phyloP scores from a whole-genome alignment of 805 yeast genomes.

The Kazachstania africana region DNA sequence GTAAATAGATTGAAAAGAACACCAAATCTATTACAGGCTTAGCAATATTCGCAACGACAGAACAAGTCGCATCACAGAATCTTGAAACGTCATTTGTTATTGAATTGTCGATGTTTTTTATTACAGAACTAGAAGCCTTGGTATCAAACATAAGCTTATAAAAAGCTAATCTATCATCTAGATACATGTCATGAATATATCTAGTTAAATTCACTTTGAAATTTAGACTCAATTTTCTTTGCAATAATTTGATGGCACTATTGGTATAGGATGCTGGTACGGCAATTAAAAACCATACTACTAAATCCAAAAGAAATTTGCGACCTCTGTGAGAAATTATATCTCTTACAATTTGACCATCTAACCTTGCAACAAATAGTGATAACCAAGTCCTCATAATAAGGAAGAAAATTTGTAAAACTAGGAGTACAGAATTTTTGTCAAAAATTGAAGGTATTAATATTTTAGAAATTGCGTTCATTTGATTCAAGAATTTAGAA shows the following conservation, averaged over 20 bases:
- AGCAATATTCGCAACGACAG: conserved; percentile 79
- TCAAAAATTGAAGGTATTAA: conserved; percentile 66
- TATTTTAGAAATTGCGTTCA: conserved; percentile 66
- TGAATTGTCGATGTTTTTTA: conserved; percentile 65
- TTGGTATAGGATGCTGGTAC: conserved; percentile 90
- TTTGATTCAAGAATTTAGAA: conserved; percentile 60
- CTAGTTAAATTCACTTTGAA: conserved; percentile 77
- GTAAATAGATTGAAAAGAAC: conserved; percentile 70
- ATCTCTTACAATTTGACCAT: conserved; percentile 85
- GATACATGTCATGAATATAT: conserved; percentile 80
- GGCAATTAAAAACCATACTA: conserved; percentile 81
- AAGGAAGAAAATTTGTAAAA: conserved; percentile 63
- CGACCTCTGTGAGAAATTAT: conserved; percentile 70
- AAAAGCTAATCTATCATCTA: conserved; percentile 70
- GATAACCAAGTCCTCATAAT: conserved; percentile 80
- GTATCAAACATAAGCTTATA: conserved; percentile 64
- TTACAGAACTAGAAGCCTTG: conserved; percentile 28
- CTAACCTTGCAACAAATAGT: conserved; percentile 73
- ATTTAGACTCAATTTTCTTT: conserved; percentile 63
- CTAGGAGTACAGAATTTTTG: conserved; percentile 52
- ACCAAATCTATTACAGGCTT: conserved; percentile 82
- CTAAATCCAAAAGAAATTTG: conserved; percentile 63
- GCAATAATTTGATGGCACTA: conserved; percentile 74
- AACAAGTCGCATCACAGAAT: conserved; percentile 71
- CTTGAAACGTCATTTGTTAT: conserved; percentile 75